Conservation (phyloP, 148 eudicot genomes). For the Silene conica region DNA sequence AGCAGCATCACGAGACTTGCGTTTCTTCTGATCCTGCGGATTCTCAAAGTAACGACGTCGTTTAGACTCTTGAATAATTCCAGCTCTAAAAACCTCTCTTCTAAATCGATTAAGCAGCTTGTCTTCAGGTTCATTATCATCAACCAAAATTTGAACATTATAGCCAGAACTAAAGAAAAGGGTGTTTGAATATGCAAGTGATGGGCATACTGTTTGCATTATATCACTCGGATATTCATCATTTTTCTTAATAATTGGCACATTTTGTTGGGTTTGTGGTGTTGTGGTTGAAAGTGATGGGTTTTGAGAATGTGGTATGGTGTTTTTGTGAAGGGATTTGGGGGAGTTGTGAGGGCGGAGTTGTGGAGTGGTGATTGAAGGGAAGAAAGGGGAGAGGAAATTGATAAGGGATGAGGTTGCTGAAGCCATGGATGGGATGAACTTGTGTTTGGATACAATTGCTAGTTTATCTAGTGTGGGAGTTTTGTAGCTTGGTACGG, state of each 20-base stretch:
- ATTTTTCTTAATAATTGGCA: conserved; percentile 6
- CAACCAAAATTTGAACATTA: conserved; percentile 78
- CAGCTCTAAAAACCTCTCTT: conserved; percentile 84
- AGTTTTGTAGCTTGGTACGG: no score
- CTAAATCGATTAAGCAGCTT: conserved; percentile 54
- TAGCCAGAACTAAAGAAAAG: conserved; percentile 52
- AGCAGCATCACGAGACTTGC: conserved; percentile 86
- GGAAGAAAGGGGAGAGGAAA: conserved; percentile 49
- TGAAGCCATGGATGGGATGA: conserved; percentile 36
- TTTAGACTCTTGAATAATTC: conserved; percentile 74
- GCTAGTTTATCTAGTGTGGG: no score
- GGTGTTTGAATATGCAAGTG: conserved; percentile 52
- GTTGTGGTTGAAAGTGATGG: conserved; percentile 6
- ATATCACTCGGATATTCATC: conserved; percentile 27
- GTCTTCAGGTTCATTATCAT: conserved; percentile 76
- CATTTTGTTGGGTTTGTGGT: conserved; percentile 1
- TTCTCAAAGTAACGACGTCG: conserved; percentile 70
- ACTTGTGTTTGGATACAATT: no score
- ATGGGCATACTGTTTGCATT: conserved; percentile 55
- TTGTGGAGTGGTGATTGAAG: conserved; percentile 31
- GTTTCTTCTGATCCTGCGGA: conserved; percentile 74
- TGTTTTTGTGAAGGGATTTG: conserved; percentile 20
- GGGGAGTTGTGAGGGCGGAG: conserved; percentile 13
- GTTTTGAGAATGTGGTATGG: conserved; percentile 15
- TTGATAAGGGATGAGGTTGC: conserved; percentile 51